Conservation (phyloP, 139 green algal species). For the Chara braunii region DNA sequence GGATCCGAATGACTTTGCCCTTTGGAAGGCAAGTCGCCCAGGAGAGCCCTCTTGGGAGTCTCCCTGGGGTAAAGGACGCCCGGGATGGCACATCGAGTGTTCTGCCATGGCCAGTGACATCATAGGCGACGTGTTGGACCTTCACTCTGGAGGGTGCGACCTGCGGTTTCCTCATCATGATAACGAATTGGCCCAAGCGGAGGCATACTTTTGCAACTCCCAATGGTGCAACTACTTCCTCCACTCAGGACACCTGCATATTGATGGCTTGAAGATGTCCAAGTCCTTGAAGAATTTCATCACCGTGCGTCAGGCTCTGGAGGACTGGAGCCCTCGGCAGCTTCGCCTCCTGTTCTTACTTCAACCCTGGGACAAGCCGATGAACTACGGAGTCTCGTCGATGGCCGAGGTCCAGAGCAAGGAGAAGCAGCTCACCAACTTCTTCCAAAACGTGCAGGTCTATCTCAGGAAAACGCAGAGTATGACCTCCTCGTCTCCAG, state of each 20-base stretch:
- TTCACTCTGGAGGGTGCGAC: constrained; percentile 83
- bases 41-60: constrained; percentile 89
- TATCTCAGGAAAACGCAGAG: constrained; percentile 52
- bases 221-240: constrained; percentile 99
- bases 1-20: constrained; percentile 81
- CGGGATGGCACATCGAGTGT: constrained; percentile 99
- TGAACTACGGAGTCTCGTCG: constrained; percentile 32
- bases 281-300: constrained; percentile 99
- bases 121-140: constrained; percentile 78
- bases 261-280: constrained; percentile 96
- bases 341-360: constrained; percentile 91
- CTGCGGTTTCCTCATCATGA: constrained; percentile 97
- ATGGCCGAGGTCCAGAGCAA: constrained; percentile 61
- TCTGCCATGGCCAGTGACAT: constrained; percentile 85
- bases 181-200: constrained; percentile 94
- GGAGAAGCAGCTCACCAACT: constrained; percentile 76
- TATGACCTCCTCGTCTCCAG: too few species aligned
- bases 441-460: constrained; percentile 86
- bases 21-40: constrained; percentile 78
- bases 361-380: constrained; percentile 72
- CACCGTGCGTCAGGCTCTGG: constrained; percentile 64
- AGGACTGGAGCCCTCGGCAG: constrained; percentile 67
- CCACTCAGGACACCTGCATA: constrained; percentile 88
- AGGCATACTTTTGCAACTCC: constrained; percentile 59
- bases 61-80: constrained; percentile 71